Evolutionary conservation across 208 protist species (phyloP).

Genomic region (Acanthamoeba sp.): DNA sequence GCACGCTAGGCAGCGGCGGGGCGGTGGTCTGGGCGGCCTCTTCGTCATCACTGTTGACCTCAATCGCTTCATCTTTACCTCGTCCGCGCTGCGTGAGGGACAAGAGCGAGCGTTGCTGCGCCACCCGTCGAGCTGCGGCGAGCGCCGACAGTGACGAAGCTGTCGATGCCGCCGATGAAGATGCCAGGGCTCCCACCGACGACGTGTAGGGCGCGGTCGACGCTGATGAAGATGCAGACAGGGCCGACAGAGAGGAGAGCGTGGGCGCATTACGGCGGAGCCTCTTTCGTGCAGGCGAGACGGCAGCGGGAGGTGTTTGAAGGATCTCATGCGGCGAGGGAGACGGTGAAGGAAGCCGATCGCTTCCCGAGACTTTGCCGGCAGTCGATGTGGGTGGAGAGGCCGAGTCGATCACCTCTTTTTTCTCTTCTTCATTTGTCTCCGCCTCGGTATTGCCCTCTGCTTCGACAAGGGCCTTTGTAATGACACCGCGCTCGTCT

Average conservation of each 20-base stretch:
- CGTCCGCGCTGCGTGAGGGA: neutral
- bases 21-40: neutral
- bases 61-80: neutral
- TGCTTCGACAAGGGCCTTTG: too few species aligned
- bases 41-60: slow-evolving; percentile 26
- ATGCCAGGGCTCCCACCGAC: too few species aligned
- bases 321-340: slow-evolving; percentile 1
- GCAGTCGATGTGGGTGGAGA: neutral
- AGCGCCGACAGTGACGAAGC: neutral
- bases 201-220: neutral
- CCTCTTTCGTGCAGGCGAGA: neutral
- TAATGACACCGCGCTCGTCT: neutral
- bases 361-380: neutral
- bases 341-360: neutral
- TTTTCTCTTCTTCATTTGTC: neutral
- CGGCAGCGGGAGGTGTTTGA: neutral
- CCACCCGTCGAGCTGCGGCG: neutral
- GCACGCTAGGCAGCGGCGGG: neutral
- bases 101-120: neutral
- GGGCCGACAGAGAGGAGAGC: slow-evolving; percentile 25
- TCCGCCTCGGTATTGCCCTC: too few species aligned
- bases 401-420: neutral
- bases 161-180: neutral
- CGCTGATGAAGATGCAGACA: neutral
- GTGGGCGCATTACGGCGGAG: neutral